phyloP scores from a whole-genome alignment of 1,284 basidiomycete species.

The Ceratobasidium sp. region DNA sequence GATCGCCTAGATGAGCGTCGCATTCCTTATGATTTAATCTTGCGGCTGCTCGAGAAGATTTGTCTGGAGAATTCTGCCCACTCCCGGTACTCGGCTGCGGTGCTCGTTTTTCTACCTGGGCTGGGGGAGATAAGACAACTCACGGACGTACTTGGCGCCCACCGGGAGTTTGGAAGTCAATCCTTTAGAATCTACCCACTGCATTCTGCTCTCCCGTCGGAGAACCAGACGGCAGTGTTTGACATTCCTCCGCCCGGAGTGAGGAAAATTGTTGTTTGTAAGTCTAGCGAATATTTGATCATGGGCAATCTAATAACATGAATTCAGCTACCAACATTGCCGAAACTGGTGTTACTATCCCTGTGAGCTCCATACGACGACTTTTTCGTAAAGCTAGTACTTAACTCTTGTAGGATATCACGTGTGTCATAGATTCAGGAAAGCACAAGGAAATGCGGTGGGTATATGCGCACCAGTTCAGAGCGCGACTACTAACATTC shows the following conservation, averaged over 20 bases:
- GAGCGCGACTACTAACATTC: neutral
- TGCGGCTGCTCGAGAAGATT: slow-evolving; percentile 87
- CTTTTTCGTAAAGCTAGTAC: slow-evolving; percentile 10
- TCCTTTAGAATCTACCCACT: slow-evolving; percentile 87
- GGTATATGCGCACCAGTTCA: neutral
- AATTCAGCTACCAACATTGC: slow-evolving; percentile 79
- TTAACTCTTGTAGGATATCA: slow-evolving; percentile 89
- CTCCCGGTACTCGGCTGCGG: slow-evolving; percentile 78
- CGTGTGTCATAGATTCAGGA: slow-evolving; percentile 96
- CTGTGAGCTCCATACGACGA: neutral
- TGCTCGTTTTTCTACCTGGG: slow-evolving; percentile 95
- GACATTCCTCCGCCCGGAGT: slow-evolving; percentile 83
- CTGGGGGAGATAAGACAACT: slow-evolving; percentile 91
- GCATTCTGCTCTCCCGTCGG: slow-evolving; percentile 93
- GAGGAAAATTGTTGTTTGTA: slow-evolving; percentile 93
- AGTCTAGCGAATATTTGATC: slow-evolving; percentile 48
- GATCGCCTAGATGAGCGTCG: slow-evolving; percentile 90
- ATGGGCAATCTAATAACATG: neutral
- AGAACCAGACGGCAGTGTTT: slow-evolving; percentile 92
- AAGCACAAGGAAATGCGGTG: slow-evolving; percentile 75
- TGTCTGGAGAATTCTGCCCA: slow-evolving; percentile 78
- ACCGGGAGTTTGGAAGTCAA: slow-evolving; percentile 77
- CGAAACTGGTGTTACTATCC: slow-evolving; percentile 89
- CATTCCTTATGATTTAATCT: slow-evolving; percentile 91
- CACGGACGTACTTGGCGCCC: slow-evolving; percentile 84